Percentiles rank a stretch among this genome's conserved stretches.
Evolutionary conservation across 805 yeast species (phyloP).

Genomic region (Metschnikowia cubensis): DNA sequence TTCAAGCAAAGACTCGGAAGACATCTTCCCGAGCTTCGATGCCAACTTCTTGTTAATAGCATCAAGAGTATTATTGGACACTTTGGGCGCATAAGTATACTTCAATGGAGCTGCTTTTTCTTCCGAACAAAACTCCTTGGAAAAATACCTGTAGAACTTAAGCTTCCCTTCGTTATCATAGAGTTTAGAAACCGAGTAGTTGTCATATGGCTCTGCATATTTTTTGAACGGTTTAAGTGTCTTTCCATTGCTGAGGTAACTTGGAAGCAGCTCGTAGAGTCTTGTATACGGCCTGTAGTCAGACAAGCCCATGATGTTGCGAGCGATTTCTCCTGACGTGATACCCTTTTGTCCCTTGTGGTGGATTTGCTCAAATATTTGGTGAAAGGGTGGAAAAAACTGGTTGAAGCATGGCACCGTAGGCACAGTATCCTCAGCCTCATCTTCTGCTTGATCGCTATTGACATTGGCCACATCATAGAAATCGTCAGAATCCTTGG

Average conservation of each 20-base stretch:
- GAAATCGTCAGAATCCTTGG: slow-evolving; percentile 43
- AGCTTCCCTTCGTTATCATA: slow-evolving; percentile 71
- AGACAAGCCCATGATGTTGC: slow-evolving; percentile 49
- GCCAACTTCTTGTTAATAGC: slow-evolving; percentile 18
- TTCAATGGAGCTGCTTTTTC: slow-evolving; percentile 10
- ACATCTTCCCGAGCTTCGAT: slow-evolving; percentile 24
- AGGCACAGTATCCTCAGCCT: background rate
- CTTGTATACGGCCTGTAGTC: slow-evolving; percentile 51
- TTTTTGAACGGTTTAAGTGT: slow-evolving; percentile 24
- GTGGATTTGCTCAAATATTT: slow-evolving; percentile 49
- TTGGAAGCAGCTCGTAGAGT: slow-evolving; percentile 47
- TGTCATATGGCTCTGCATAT: slow-evolving; percentile 27
- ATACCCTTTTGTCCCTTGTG: slow-evolving; percentile 47
- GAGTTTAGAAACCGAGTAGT: slow-evolving; percentile 47
- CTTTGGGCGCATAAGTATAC: slow-evolving; percentile 7
- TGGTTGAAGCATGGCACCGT: slow-evolving; percentile 43
- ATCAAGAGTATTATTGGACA: slow-evolving; percentile 10
- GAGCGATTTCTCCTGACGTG: slow-evolving; percentile 53
- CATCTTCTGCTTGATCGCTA: slow-evolving; percentile 15
- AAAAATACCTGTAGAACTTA: slow-evolving; percentile 61
- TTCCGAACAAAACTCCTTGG: slow-evolving; percentile 17
- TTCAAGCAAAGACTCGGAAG: slow-evolving; percentile 20
- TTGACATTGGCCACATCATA: slow-evolving; percentile 34
- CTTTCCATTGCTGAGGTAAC: slow-evolving; percentile 30
- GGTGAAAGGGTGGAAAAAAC: slow-evolving; percentile 62